Percentiles rank a stretch among this genome's conserved stretches.
Conservation (phyloP, 306 rosid species). For the Malus sylvestris region DNA sequence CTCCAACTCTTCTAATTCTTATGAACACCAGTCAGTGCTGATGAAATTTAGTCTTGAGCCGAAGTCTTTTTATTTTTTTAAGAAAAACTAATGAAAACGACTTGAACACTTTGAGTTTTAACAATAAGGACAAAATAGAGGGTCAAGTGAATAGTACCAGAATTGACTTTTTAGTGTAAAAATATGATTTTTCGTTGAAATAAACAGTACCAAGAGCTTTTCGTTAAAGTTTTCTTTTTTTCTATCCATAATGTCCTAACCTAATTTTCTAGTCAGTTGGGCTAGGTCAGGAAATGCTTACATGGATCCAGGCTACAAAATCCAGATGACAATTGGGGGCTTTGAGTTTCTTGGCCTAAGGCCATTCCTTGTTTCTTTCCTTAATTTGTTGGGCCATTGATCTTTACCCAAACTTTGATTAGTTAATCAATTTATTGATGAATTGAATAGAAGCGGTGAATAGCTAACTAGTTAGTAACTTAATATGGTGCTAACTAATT, state of each 20-base stretch:
- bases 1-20: background rate
- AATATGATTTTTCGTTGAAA: too few species aligned
- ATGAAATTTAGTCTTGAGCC: background rate
- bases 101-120: too few species aligned
- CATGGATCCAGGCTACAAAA: background rate
- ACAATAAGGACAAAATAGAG: too few species aligned
- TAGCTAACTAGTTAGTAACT: background rate
- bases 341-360: background rate
- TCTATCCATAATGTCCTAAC: background rate
- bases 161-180: too few species aligned
- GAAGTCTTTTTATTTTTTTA: background rate
- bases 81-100: too few species aligned
- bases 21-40: background rate
- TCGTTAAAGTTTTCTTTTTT: too few species aligned
- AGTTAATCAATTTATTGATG: too few species aligned
- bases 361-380: background rate
- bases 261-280: background rate
- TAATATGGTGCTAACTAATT: too few species aligned
- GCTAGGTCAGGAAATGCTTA: background rate
- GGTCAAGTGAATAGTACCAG: too few species aligned
- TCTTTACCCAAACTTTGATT: background rate
- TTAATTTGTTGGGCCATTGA: background rate
- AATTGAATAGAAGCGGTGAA: too few species aligned
- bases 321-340: background rate
- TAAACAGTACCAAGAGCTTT: too few species aligned